Base-by-base conservation (phyloP, 768 basidiomycete species). In the Harrya chromipes region DNA sequence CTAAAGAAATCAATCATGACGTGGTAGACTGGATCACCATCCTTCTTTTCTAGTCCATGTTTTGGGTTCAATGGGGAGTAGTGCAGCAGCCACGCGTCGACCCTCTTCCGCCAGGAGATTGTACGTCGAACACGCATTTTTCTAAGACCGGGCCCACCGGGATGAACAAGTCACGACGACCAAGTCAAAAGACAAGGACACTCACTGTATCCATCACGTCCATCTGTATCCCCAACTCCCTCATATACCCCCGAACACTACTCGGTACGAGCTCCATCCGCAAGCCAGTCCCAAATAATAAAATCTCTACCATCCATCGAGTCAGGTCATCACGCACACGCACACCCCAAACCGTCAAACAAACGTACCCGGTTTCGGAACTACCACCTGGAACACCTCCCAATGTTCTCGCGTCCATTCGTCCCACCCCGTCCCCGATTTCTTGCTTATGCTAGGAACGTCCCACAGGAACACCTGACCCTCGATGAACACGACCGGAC, bases 121-220 rank as follows among this genome's bases (percentile, higher is more conserved):
- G 69, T 94, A 99, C 0, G 95, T 97, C 23, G 94, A 87, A 59
- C 91, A 94, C 16, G 94, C 95, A 64, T 94, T 97, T 61, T 90
- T 75, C 94, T 89, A 40, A 14, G 41, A 45, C 29, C 12, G 12
- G 29, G 29, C 26, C 23, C 23, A 23, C 23, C 27, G 26, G 26
- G 20, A 17, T 27, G 16, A 34, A 17, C 21, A 27, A 21, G 2
- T n/a, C n/a, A n/a, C n/a, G 23, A 21, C 27, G 26, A 43, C 29
- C 47, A 24, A 51, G 41, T 20, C 33, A 42, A 21, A 23, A 12
- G 9, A 26, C 36, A 33, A n/a, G 23, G 24, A 44, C 27, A 24
- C 82, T 26, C 50, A 87, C 87, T 34, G 87, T 85, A 56, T 86
- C 84, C 82, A 94, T 91, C 17, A 91, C 77, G 58, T 98, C 94